Evolutionary conservation across 352 stramenopile species (phyloP), one percentile per base, ranked within the genome.

Genomic region (Phytophthora sp.): DNA sequence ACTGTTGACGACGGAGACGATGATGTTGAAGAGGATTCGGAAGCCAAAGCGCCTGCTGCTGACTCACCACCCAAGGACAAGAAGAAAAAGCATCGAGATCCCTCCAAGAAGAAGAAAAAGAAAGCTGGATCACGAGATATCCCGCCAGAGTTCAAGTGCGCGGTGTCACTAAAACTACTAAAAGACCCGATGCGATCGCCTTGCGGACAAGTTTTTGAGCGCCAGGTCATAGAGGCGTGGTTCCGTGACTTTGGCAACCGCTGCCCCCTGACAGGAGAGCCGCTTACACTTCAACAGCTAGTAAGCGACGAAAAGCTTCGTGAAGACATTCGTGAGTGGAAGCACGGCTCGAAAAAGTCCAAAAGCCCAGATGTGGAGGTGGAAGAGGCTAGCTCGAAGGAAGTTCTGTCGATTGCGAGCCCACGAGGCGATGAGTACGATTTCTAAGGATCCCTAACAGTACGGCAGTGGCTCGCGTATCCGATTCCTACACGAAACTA

Each of bases 161-260:
- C 77, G 0, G 80, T 95, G 21, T 91, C 86, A 11, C 71, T 77
- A 13, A 92, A 92, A 39, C 54, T 94, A 30, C 45, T 95, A 35
- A 80, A 87, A 34, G 65, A 91, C 5, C 82, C 82, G 3, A 35
- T 95, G 54, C 74, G 84, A 27, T 92, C 82, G 50, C 87, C 87
- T 5, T 89, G 82, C 39, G 81, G 87, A 4, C 87, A 95, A 46
- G 76, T 92, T 3, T 93, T 91, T 58, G 84, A 95, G 55, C 74
- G 79, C 7, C 72, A 84, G 23, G 81, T 93, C 17, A 85, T 95
- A 43, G 81, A 95, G 49, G 76, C 77, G 11, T 94, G 87, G 84
- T 90, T 93, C 30, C 77, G 79, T 23, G 82, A 94, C 57, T 95
- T 93, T 62, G 87, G 84, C 39, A 93, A 93, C 41, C 81, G 84